Evolutionary conservation across 2,329 filamentous ascomycete species (phyloP).

Genomic region (Dothiorella sarmentorum): DNA sequence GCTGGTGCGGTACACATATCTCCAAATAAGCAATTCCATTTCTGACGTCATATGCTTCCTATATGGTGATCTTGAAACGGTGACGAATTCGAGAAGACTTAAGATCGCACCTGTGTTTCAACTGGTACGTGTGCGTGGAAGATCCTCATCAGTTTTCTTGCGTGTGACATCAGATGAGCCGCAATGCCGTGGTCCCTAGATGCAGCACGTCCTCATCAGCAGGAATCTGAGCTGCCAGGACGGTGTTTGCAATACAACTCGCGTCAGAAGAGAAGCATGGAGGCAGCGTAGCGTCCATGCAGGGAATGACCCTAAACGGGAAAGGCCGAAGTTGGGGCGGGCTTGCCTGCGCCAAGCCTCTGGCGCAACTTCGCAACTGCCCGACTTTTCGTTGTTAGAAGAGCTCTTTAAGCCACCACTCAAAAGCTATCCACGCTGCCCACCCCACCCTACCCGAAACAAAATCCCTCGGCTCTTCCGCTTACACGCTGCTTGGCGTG

Average conservation of each 20-base stretch:
- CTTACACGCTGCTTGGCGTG: constrained; percentile 6
- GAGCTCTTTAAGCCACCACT: neutral
- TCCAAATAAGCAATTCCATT: neutral
- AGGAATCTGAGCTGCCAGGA: neutral
- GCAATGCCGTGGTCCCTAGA: neutral
- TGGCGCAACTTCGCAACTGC: constrained; percentile 14
- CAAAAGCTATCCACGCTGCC: neutral
- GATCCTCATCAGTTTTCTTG: neutral
- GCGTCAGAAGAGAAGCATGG: neutral
- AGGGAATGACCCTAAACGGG: neutral
- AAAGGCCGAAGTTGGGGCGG: constrained; percentile 2
- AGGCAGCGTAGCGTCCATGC: no score
- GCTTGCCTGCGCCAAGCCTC: neutral
- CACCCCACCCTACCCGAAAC: neutral
- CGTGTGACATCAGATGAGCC: neutral
- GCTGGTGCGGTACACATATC: constrained; percentile 18
- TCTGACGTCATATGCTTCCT: neutral
- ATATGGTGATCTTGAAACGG: neutral
- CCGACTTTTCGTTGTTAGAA: constrained; percentile 8
- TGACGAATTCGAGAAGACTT: neutral
- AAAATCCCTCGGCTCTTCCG: neutral
- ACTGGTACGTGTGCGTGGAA: neutral
- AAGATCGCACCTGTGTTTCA: neutral
- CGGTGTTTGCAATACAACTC: no score
- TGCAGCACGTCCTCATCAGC: no score